Base-by-base conservation (phyloP, 2,329 filamentous ascomycete genomes). In the Alternaria sp. region DNA sequence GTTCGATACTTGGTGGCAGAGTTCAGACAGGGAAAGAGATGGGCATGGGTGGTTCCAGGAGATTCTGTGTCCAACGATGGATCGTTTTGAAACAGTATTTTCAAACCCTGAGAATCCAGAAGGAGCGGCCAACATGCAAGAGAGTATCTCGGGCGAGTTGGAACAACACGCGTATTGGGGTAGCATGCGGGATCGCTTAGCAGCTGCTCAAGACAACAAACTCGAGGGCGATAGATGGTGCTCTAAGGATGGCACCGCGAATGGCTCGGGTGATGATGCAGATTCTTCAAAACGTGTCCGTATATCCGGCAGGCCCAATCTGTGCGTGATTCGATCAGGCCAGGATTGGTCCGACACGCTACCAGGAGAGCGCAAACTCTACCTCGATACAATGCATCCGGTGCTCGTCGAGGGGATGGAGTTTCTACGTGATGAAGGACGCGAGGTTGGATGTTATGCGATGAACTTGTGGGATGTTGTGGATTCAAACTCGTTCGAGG, bases 91-190 rank as follows among this genome's bases (percentile, higher is more conserved):
- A 66, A 83, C 81, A 0, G 72, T 84, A 11, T 82, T 82, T 59
- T 82, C 81, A 4, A 77, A 77, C 58, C 72, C 74, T 23, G 63
- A 69, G 19, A 68, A 75, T 2, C 76, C 77, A 6, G 82, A 84
- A 61, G 82, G 82, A 12, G 79, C 76, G 9, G 81, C 80, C 7
- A 71, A 82, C 61, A 80, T 84, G 81, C 67, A 78, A 5, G 75
- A 78, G 6, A 62, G 63, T 3, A 70, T 82, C 5, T 80, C 77
- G 17, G 80, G 80, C 0, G 73, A 75, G 28, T 72, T 85, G 15
- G 66, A 74, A 40, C 80, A 84, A 68, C 83, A 84, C 64, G 80
- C 75, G 1, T 84, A 84, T 65, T 84, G 81, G 81, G 83, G 82
- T 3, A 82, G 81, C 66, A 83, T 83, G 81, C 76, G 82, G 13